These are phyloP conservation scores for Fusarium newnesense DNA, from an alignment of 2,329 filamentous ascomycete species.

Conservation along the genomic window DNA sequence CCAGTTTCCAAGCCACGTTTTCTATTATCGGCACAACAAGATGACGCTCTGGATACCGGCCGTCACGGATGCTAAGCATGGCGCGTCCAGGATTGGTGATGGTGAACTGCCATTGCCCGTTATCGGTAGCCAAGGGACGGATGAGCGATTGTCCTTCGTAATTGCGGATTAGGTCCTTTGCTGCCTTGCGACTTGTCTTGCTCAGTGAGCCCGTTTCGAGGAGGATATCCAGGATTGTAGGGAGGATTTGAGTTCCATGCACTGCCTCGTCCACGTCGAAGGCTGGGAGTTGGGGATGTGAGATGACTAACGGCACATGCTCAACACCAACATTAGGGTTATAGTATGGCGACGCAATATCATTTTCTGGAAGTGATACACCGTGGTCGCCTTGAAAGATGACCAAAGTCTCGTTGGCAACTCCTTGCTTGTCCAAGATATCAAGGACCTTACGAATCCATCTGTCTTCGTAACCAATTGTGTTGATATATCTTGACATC, in stretches of 20 bases:
- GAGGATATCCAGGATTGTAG: conserved; percentile 47
- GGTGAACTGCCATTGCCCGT: conserved; percentile 47
- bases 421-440: conserved; percentile 45
- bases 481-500: conserved; percentile 46
- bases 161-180: conserved; percentile 38
- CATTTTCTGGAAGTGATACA: conserved; percentile 46
- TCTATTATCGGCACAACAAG: conserved; percentile 47
- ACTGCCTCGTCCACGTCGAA: conserved; percentile 43
- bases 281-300: conserved; percentile 43
- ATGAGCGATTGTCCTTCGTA: conserved; percentile 48
- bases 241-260: conserved; percentile 44
- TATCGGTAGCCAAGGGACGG: conserved; percentile 26
- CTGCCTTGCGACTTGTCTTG: conserved; percentile 28
- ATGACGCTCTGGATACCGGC: conserved; percentile 43
- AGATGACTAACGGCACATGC: conserved; percentile 46
- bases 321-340: conserved; percentile 44
- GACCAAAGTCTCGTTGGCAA: conserved; percentile 47
- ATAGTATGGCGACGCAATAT: conserved; percentile 44
- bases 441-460: conserved; percentile 46
- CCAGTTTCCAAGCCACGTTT: conserved; percentile 48
- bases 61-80: conserved; percentile 46
- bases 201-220: conserved; percentile 44
- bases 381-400: conserved; percentile 48
- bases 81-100: conserved; percentile 47
- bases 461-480: conserved; percentile 44